phyloP scores from a whole-genome alignment of 2,329 filamentous ascomycete species.

The Colletotrichum limetticola region DNA sequence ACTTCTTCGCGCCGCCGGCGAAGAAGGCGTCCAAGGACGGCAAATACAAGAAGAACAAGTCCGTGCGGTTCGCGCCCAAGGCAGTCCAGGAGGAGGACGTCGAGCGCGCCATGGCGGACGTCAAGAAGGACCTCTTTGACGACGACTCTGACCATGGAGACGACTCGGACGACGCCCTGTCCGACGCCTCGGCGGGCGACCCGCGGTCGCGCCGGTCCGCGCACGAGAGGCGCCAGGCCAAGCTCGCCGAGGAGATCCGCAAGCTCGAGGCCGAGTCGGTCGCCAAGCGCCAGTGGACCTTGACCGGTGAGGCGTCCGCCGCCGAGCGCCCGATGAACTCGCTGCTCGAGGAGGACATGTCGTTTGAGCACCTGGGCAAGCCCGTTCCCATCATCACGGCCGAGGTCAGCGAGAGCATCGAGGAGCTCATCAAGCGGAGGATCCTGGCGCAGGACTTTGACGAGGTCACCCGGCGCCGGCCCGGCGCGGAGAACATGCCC shows the following conservation, averaged over 20 bases:
- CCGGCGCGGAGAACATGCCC: conserved; percentile 72
- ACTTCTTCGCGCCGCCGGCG: conserved; percentile 91
- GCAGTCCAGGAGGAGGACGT: conserved; percentile 73
- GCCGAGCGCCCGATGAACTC: conserved; percentile 89
- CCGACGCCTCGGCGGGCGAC: conserved; percentile 75
- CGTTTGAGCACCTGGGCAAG: conserved; percentile 95
- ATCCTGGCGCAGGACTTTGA: conserved; percentile 93
- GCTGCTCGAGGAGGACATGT: conserved; percentile 91
- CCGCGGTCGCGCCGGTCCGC: conserved; percentile 81
- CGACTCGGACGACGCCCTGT: conserved; percentile 72
- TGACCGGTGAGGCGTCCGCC: conserved; percentile 88
- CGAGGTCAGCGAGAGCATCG: conserved; percentile 90
- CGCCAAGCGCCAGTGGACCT: conserved; percentile 89
- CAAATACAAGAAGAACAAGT: conserved; percentile 52
- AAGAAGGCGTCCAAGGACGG: conserved; percentile 68
- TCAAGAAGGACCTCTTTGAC: conserved; percentile 91
- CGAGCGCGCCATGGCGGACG: conserved; percentile 84
- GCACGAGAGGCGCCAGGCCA: conserved; percentile 88
- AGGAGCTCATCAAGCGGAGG: conserved; percentile 92
- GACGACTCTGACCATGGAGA: conserved; percentile 71
- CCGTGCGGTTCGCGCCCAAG: conserved; percentile 52
- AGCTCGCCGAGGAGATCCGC: conserved; percentile 89
- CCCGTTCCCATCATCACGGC: conserved; percentile 94
- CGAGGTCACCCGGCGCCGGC: conserved; percentile 85
- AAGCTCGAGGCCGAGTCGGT: conserved; percentile 90